Conservation (phyloP, 495 filamentous ascomycete species). For the Penicillium bovifimosum region DNA sequence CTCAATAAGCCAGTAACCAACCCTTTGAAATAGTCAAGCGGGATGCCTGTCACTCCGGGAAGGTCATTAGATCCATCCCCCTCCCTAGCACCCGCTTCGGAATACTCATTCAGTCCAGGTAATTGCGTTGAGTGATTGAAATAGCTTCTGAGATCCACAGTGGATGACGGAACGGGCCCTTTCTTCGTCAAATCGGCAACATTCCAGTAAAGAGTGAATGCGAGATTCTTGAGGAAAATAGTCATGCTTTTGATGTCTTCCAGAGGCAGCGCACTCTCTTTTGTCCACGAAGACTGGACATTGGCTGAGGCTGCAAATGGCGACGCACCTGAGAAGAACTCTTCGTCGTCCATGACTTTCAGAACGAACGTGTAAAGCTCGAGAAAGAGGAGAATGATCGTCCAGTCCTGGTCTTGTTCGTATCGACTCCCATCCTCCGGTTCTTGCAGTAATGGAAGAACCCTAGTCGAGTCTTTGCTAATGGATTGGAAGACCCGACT, state of each 20-base stretch:
- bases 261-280: conserved; percentile 65
- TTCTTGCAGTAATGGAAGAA: conserved; percentile 52
- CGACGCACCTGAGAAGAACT: conserved; percentile 43
- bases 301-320: conserved; percentile 32
- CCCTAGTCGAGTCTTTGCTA: conserved; percentile 49
- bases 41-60: conserved; percentile 63
- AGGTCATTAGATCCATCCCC: conserved; percentile 41
- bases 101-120: conserved; percentile 20
- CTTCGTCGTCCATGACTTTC: conserved; percentile 87
- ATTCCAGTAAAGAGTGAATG: conserved; percentile 86
- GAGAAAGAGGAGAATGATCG: conserved; percentile 81
- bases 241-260: conserved; percentile 68
- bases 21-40: conserved; percentile 70
- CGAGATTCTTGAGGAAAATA: conserved; percentile 85
- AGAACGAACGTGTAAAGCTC: conserved; percentile 91
- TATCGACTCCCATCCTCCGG: conserved; percentile 19
- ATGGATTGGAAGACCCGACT: conserved; percentile 65
- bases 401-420: conserved; percentile 70
- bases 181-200: conserved; percentile 58
- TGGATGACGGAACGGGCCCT: conserved; percentile 37
- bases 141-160: conserved; percentile 50
- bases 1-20: conserved; percentile 76
- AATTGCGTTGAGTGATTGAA: conserved; percentile 37
- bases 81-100: conserved; percentile 34
- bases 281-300: conserved; percentile 42